Evolutionary conservation across 345 rosid genomes (phyloP), one percentile per base, ranked within the genome.

Genomic region (Euphorbia lathyris): DNA sequence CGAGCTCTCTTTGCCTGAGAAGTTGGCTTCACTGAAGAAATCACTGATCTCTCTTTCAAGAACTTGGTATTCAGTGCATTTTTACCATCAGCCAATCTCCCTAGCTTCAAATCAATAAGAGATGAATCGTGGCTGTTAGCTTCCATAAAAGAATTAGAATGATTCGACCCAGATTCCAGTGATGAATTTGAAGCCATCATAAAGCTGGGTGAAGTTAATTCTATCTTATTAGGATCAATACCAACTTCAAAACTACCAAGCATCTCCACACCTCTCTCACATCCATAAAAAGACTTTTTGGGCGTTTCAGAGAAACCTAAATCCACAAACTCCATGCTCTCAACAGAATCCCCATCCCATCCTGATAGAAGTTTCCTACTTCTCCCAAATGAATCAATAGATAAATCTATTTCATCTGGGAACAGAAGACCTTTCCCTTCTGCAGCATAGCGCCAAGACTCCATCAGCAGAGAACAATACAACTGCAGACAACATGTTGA

Each of bases 361-460:
- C 71, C 85, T 20, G 66, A 17, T 10, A 74, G 65, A 63, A 77
- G 19, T 70, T 72, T 85, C 63, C 74, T 71, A 77, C 58, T 73
- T 73, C 80, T 77, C 59, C 74, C 45, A 71, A 70, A 74, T 40
- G 81, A 60, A 74, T 83, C 86, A 71, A 69, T 71, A 25, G 86
- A 77, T 5, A 75, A 63, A 72, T 82, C 80, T n/a, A 82, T 45
- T 74, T 68, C 88, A 63, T 75, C 83, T 3, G 80, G 45, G 66
- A 83, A 77, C 66, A 72, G 36, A 75, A 69, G 43, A 66, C 73
- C 76, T 69, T 75, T 82, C n/a, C 82, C 87, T 69, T 82, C 83
- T 51, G 76, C 29, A 42, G 62, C 71, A 66, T 72, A 81, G 68
- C 78, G 77, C 91, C 91, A 87, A 55, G 82, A 78, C 65, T 87